Conservation (phyloP, 768 basidiomycete genomes). For the Serendipita sp. region DNA sequence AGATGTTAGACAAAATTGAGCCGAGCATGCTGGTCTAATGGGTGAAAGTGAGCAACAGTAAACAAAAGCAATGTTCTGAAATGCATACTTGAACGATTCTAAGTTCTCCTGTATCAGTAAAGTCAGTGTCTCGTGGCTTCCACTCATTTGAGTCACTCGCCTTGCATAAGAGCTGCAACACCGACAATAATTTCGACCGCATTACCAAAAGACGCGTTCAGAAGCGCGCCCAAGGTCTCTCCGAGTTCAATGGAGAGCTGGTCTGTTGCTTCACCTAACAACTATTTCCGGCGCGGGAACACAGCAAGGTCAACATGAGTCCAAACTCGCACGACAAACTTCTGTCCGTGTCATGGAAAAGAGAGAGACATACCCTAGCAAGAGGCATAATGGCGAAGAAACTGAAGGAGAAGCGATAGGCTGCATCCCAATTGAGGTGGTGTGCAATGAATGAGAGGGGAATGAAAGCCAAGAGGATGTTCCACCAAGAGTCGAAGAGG, state of each 20-base stretch:
- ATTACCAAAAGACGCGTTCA: slow-evolving; percentile 44
- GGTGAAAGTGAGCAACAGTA: neutral
- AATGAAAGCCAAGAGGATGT: slow-evolving; percentile 62
- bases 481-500: slow-evolving; percentile 37
- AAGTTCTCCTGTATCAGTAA: neutral
- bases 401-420: slow-evolving; percentile 53
- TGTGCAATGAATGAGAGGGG: slow-evolving; percentile 56
- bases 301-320: neutral
- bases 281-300: slow-evolving; percentile 22
- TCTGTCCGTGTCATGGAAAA: too few relatives aligned
- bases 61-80: neutral
- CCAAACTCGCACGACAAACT: neutral
- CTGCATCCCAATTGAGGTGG: slow-evolving; percentile 57
- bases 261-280: slow-evolving; percentile 70
- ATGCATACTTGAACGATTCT: neutral
- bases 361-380: slow-evolving; percentile 45
- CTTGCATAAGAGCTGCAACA: slow-evolving; percentile 65
- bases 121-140: neutral
- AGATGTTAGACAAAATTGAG: slow-evolving; percentile 77
- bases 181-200: slow-evolving; percentile 73
- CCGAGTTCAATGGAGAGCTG: slow-evolving; percentile 66
- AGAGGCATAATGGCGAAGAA: slow-evolving; percentile 78
- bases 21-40: slow-evolving; percentile 42
- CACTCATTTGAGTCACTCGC: slow-evolving; percentile 22
- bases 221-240: slow-evolving; percentile 68